Conservation (phyloP, 2,329 filamentous ascomycete species). For the Microdochium nivale region DNA sequence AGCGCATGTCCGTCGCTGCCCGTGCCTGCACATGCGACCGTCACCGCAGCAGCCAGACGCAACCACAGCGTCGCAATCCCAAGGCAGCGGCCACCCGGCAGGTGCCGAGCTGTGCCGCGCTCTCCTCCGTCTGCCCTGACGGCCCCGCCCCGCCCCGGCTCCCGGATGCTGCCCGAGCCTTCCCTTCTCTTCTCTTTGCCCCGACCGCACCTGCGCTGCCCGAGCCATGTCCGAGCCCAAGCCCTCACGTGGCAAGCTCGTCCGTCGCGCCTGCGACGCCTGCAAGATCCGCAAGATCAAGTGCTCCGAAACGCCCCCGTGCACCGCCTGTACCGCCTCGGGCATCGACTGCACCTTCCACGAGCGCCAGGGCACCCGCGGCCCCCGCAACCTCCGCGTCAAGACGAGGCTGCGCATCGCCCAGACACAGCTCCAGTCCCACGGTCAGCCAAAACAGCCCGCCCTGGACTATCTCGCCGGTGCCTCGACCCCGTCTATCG, state of each 20-base stretch:
- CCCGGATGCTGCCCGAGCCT: neutral
- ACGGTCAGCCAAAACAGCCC: conserved; percentile 2
- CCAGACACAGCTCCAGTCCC: conserved; percentile 13
- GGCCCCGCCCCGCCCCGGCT: neutral
- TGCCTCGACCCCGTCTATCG: conserved; percentile 8
- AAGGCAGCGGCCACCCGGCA: no score
- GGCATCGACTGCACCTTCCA: conserved; percentile 42
- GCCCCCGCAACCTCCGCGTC: conserved; percentile 35
- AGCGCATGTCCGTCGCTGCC: neutral
- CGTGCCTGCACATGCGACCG: neutral
- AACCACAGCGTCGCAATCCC: no score
- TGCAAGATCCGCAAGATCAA: conserved; percentile 45
- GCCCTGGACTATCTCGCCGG: neutral
- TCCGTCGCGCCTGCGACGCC: conserved; percentile 29
- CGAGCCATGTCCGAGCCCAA: neutral
- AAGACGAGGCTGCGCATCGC: conserved; percentile 33
- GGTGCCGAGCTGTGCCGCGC: no score
- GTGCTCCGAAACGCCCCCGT: conserved; percentile 38
- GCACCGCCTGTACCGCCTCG: conserved; percentile 32
- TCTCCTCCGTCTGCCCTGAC: neutral
- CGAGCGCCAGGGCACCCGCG: conserved; percentile 31
- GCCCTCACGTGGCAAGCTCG: neutral
- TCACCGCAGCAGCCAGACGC: no score
- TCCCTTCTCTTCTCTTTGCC: neutral
- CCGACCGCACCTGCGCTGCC: neutral